phyloP scores from a whole-genome alignment of 306 rosid genomes.

The Delonix regia region DNA sequence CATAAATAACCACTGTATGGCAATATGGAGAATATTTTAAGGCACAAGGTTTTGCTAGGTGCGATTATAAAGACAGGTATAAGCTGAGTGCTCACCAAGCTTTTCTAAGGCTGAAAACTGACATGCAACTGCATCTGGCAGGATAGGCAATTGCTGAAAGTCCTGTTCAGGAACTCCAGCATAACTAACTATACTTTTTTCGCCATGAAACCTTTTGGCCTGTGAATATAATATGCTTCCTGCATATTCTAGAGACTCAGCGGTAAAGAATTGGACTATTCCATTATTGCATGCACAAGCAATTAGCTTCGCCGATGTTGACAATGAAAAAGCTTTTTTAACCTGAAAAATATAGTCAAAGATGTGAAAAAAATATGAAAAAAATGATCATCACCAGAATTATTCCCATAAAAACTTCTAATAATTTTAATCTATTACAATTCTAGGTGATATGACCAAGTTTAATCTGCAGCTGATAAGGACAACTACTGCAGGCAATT shows the following conservation, averaged over 20 bases:
- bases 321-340: conserved; percentile 64
- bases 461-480: not conserved
- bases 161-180: conserved; percentile 44
- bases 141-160: conserved; percentile 40
- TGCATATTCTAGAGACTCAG: conserved; percentile 51
- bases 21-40: conserved; percentile 33
- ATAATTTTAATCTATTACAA: conserved; percentile 18
- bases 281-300: conserved; percentile 86
- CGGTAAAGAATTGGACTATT: conserved; percentile 56
- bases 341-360: conserved; percentile 54
- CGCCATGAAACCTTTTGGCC: conserved; percentile 45
- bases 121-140: conserved; percentile 83
- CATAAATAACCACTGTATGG: conserved; percentile 68
- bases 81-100: conserved; percentile 61
- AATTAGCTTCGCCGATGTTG: conserved; percentile 60
- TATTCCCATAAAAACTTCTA: conserved; percentile 11
- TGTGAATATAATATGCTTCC: conserved; percentile 63
- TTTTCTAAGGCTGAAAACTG: conserved; percentile 68
- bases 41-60: conserved; percentile 9
- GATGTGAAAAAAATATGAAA: conserved; percentile 16
- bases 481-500: not conserved
- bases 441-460: conserved; percentile 26
- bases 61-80: conserved; percentile 12
- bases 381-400: conserved; percentile 11
- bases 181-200: conserved; percentile 34